Evolutionary conservation across 2,329 filamentous ascomycete genomes (phyloP), one percentile per base, ranked within the genome.

Genomic region (Colletotrichum acutatum): DNA sequence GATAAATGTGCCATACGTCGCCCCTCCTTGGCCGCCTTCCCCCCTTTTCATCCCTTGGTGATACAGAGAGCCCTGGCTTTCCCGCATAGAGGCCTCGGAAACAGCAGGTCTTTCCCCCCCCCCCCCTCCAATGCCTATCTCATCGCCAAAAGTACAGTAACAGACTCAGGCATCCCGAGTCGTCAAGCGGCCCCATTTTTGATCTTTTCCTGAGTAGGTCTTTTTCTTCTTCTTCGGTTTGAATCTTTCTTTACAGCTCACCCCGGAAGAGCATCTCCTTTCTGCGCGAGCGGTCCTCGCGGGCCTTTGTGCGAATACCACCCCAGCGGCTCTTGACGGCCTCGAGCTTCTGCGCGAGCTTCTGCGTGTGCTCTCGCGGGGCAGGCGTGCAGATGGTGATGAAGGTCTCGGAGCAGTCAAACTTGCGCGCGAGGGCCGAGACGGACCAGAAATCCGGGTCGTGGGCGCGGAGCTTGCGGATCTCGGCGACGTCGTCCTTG

Each of bases 401-500:
- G 0, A 89, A 77, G 1, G 86, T 78, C 67, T 89, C 87, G 0
- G 84, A 86, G 0, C 86, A 87, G 74, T 89, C 84, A 0, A 76
- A 71, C 19, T 83, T 76, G 70, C 90, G 79, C 5, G 90, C 88
- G 37, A 92, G 85, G 60, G 81, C 82, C 49, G 78, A 78, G 57
- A 90, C 87, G 74, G 84, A 89, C 90, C 90, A 91, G 65, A 79
- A 82, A 30, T 84, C 79, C 1, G 90, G 90, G 77, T 92, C 88
- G 56, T 83, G 79, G 28, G 78, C 79, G 63, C 90, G 85, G 79
- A 92, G 83, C 62, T 82, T 80, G 70, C 89, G 88, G 79, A 92
- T 92, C 84, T 91, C 90, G 61, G 84, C 84, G 61, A 93, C 88
- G 74, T 92, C 86, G 73, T 85, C 84, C 59, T 83, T 81, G 64